Percentiles rank a stretch among this genome's conserved stretches.
Evolutionary conservation across 306 rosid species (phyloP).

Genomic region (Cicer cuneatum): DNA sequence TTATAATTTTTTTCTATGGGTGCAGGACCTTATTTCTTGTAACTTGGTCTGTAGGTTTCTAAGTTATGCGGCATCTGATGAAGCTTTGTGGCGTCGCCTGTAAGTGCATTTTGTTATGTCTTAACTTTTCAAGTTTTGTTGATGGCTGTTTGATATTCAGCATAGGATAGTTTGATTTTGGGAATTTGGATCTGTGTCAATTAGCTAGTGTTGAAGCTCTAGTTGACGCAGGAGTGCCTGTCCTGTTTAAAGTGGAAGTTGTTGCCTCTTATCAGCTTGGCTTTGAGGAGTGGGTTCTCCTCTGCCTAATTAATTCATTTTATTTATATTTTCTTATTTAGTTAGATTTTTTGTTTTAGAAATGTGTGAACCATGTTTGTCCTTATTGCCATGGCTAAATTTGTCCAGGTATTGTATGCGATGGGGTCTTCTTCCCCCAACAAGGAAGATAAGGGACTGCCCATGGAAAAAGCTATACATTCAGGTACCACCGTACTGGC

Average conservation of each 20-base stretch:
- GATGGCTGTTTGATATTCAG: slow-evolving; percentile 6
- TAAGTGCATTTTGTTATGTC: slow-evolving; percentile 50
- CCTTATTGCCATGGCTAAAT: slow-evolving; percentile 31
- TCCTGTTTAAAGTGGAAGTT: slow-evolving; percentile 39
- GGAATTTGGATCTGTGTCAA: slow-evolving; percentile 34
- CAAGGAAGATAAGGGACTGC: slow-evolving; percentile 74
- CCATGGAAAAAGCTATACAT: slow-evolving; percentile 88
- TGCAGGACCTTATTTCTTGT: slow-evolving; percentile 89
- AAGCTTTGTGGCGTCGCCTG: slow-evolving; percentile 94
- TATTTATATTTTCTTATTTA: slow-evolving; percentile 31
- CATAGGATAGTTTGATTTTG: slow-evolving; percentile 28
- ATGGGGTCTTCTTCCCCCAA: slow-evolving; percentile 80
- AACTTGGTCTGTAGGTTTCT: slow-evolving; percentile 80
- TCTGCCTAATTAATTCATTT: slow-evolving; percentile 37
- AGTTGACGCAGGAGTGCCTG: slow-evolving; percentile 31
- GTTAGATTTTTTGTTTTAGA: neutral
- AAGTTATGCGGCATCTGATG: slow-evolving; percentile 86
- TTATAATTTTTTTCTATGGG: slow-evolving; percentile 21
- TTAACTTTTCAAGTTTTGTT: slow-evolving; percentile 8
- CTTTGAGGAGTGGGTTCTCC: slow-evolving; percentile 52
- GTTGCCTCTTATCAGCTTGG: slow-evolving; percentile 43
- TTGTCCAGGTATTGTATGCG: slow-evolving; percentile 80
- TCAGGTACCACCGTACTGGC: slow-evolving; percentile 52
- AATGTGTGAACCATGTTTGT: slow-evolving; percentile 15
- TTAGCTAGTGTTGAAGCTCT: slow-evolving; percentile 34